These are phyloP conservation scores for Salix purpurea DNA, from an alignment of 345 rosid species.

Conservation along the genomic window DNA sequence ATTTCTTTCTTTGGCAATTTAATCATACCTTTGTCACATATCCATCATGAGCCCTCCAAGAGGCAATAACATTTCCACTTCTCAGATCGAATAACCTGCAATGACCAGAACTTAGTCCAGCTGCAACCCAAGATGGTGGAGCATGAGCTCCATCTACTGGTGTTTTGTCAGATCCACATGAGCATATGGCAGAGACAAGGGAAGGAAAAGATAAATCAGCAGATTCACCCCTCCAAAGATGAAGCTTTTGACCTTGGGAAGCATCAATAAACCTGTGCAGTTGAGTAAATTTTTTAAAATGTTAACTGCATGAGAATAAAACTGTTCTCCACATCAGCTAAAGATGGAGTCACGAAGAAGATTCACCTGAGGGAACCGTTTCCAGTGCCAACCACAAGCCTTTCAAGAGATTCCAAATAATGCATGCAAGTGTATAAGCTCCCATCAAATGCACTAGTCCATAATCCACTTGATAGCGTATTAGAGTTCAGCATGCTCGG, in stretches of 20 bases:
- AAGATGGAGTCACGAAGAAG: background rate
- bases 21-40: conserved; percentile 68
- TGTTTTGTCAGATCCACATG: conserved; percentile 55
- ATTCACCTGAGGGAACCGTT: conserved; percentile 79
- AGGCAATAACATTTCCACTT: conserved; percentile 58
- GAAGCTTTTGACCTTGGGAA: conserved; percentile 69
- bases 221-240: conserved; percentile 76
- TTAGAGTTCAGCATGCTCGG: conserved; percentile 48
- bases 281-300: conserved; percentile 3
- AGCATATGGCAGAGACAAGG: conserved; percentile 78
- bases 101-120: conserved; percentile 87
- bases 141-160: conserved; percentile 42
- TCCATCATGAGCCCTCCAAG: conserved; percentile 92
- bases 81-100: conserved; percentile 76
- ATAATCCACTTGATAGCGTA: conserved; percentile 63
- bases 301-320: conserved; percentile 5
- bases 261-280: conserved; percentile 65
- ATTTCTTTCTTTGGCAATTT: conserved; percentile 3
- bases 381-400: conserved; percentile 77
- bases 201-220: conserved; percentile 66
- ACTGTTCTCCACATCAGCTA: conserved; percentile 10
- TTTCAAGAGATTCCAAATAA: conserved; percentile 54
- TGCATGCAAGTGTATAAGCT: conserved; percentile 86
- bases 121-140: conserved; percentile 73
- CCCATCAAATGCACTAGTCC: conserved; percentile 63